Evolutionary conservation across 2,329 filamentous ascomycete species (phyloP), one percentile per base, ranked within the genome.

Genomic region (Blastomyces gilchristii): DNA sequence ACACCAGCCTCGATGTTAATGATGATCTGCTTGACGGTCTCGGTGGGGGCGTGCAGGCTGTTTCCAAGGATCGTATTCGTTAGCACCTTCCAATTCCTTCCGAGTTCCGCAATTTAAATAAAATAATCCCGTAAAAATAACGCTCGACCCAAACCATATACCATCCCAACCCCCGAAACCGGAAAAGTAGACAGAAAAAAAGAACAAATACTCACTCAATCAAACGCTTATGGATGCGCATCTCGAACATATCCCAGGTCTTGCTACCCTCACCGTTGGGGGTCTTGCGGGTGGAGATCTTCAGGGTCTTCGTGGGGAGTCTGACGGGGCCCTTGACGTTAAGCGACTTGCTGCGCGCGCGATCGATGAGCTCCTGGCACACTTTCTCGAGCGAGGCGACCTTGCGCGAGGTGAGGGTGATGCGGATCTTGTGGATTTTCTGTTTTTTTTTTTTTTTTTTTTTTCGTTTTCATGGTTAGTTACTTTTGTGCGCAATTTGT

Each of bases 241-340:
- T 95, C 88, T 99, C 93, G 81, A 85, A 99, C 80, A 85, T 87
- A 80, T 97, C 94, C 94, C 94, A 99, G 77, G 94, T 99, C 91
- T 99, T 99, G 81, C 89, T 95, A 83, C 94, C 94, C 87, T 99
- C 94, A 89, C 94, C 94, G 83, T 90, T 94, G 79, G 94, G 94
- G 70, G 94, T 97, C 89, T 99, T 99, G 77, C 94, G 89, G 85
- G 94, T 96, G 79, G 90, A 91, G 85, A 96, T 87, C 85, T 94
- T 91, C 76, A 97, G 86, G 79, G 86, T 90, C 88, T 97, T 96
- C 84, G 92, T 97, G 74, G 94, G 91, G 75, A 97, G 89, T 77
- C 93, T 91, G 81, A 97, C 93, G 78, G 93, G 91, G 76, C 94
- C 93, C 89, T 97, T 97, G 83, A 96, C 91, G 78, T 89, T 89